phyloP scores from a whole-genome alignment of 1,284 basidiomycete species.

The Apiotrichum akiyoshidainum region DNA sequence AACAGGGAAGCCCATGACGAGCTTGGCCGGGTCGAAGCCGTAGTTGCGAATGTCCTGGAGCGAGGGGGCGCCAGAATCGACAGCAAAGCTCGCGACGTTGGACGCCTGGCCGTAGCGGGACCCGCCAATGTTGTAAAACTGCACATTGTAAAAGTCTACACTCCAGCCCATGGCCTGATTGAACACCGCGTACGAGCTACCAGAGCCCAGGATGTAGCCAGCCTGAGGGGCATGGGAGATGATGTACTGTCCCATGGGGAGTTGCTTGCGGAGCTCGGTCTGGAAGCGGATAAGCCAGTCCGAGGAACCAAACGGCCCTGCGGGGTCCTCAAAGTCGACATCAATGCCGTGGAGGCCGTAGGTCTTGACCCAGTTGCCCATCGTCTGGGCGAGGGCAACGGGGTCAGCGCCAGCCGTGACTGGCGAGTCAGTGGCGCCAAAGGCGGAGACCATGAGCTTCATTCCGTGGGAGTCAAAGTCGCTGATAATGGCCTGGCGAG shows the following conservation, averaged over 20 bases:
- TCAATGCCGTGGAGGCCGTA: constrained; percentile 56
- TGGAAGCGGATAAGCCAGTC: constrained; percentile 30
- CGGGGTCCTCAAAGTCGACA: constrained; percentile 52
- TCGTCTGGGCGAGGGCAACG: not conserved
- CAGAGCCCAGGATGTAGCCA: constrained; percentile 30
- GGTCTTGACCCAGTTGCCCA: constrained; percentile 48
- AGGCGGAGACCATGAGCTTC: constrained; percentile 9
- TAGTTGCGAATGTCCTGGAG: constrained; percentile 36
- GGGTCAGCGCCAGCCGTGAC: constrained; percentile 9
- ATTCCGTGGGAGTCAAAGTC: too few relatives aligned
- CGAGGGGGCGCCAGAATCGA: constrained; percentile 30
- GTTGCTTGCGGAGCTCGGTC: constrained; percentile 32
- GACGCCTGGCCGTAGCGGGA: constrained; percentile 16
- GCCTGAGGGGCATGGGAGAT: constrained; percentile 47
- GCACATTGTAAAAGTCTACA: constrained; percentile 46
- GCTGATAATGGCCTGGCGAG: too few relatives aligned
- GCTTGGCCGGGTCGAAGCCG: constrained; percentile 43
- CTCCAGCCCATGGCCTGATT: constrained; percentile 33
- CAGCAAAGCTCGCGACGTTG: constrained; percentile 23
- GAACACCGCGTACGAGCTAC: constrained; percentile 40
- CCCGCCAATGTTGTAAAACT: constrained; percentile 46
- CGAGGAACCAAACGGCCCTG: not conserved
- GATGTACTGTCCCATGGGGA: constrained; percentile 38
- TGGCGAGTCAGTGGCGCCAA: constrained; percentile 22
- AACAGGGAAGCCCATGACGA: constrained; percentile 39